These are phyloP conservation scores for Corylus americana DNA, from an alignment of 306 rosid genomes.

Conservation along the genomic window DNA sequence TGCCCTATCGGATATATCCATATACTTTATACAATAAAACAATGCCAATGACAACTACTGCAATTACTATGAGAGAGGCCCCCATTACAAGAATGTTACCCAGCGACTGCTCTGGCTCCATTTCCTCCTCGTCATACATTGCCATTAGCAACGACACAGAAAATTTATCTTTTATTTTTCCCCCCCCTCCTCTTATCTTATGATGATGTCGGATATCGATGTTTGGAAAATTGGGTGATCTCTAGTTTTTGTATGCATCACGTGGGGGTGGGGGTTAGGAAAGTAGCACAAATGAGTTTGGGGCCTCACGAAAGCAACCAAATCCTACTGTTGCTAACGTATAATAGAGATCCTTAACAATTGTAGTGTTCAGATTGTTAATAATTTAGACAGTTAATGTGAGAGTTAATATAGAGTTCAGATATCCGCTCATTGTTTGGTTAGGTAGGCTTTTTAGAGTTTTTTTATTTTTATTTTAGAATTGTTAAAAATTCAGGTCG, in stretches of 20 bases:
- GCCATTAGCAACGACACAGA: not conserved
- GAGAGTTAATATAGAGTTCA: too few species aligned
- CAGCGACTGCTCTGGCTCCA: not conserved
- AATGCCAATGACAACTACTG: not conserved
- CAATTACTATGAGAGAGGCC: constrained; percentile 22
- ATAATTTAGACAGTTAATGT: too few species aligned
- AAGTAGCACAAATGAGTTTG: not conserved
- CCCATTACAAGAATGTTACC: constrained; percentile 27
- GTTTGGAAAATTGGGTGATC: not conserved
- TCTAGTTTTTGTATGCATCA: too few species aligned
- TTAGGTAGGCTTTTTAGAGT: too few species aligned
- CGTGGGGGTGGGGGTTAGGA: not conserved
- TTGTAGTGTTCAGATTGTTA: too few species aligned
- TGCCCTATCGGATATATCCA: too few species aligned
- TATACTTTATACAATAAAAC: not conserved
- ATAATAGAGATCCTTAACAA: too few species aligned
- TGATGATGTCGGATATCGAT: not conserved
- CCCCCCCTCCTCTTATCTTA: not conserved
- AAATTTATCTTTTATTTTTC: not conserved
- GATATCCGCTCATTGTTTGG: too few species aligned
- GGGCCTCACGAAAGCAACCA: not conserved
- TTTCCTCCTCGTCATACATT: not conserved
- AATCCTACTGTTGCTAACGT: not conserved
- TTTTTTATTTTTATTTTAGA: too few species aligned
- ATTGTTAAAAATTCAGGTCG: too few species aligned